A percentile compares a stretch with the other conserved stretches of the same genome.
Conservation (phyloP, 179 eudicot species). For the Silene vulgaris region DNA sequence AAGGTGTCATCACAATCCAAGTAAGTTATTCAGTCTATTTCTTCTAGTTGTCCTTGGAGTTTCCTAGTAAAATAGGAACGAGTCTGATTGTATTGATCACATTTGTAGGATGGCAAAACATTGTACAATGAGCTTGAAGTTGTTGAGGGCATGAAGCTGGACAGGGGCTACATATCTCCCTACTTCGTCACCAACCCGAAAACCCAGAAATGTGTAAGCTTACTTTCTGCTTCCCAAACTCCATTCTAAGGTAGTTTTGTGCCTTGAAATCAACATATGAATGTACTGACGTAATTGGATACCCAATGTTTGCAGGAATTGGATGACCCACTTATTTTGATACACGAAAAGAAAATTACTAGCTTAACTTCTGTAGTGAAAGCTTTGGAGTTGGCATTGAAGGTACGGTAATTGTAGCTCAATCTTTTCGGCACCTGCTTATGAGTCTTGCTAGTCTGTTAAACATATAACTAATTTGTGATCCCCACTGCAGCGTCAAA, state of each 20-base stretch:
- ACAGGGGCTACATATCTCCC: slow-evolving; percentile 85
- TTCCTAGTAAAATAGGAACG: too few relatives aligned
- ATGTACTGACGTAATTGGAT: not conserved
- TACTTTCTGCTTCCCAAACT: not conserved
- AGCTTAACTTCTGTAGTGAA: slow-evolving; percentile 43
- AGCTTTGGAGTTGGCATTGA: slow-evolving; percentile 47
- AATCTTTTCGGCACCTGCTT: not conserved
- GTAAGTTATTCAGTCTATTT: slow-evolving; percentile 33
- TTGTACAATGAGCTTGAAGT: slow-evolving; percentile 73
- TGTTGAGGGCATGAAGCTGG: slow-evolving; percentile 89
- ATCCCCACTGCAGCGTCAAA: slow-evolving; percentile 56
- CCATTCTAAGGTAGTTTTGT: not conserved
- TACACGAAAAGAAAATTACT: slow-evolving; percentile 49
- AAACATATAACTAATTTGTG: slow-evolving; percentile 24
- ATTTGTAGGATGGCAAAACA: slow-evolving; percentile 75
- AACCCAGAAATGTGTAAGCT: slow-evolving; percentile 76
- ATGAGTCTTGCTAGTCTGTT: not conserved
- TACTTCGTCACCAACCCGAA: slow-evolving; percentile 68
- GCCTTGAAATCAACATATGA: not conserved
- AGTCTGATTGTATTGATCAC: not conserved
- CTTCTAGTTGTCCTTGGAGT: not conserved
- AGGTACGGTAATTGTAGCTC: slow-evolving; percentile 25
- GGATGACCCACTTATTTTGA: slow-evolving; percentile 47
- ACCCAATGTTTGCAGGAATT: slow-evolving; percentile 32
- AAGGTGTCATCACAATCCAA: slow-evolving; percentile 78